Base-by-base conservation (phyloP, 345 rosid genomes). In the Diplotaxis tenuifolia region DNA sequence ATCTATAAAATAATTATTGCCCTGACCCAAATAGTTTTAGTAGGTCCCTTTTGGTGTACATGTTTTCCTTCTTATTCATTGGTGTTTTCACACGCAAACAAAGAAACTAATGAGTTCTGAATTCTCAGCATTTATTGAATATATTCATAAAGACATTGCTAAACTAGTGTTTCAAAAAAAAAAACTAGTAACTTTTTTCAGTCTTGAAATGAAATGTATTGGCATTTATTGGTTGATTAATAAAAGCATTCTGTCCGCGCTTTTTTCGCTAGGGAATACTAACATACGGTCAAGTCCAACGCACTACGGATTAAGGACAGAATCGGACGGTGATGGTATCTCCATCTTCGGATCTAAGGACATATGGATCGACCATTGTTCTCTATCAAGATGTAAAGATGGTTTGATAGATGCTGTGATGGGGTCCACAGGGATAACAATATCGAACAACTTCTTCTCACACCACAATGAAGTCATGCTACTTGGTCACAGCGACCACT, bases 391-490 rank as follows among this genome's bases (percentile, higher is more conserved):
- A 64, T 95, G 99, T 78, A 92, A 82, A 34, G 99, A 95, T n/a
- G 99, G 99, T 7, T 70, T 95, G 65, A 88, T 95, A 5, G 99
- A 95, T 67, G 99, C 96, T 0, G 86, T 95, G 59, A 92, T 95
- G 97, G 98, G 99, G 0, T 92, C 94, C 5, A 90, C 99, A 2
- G 96, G 87, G 54, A 92, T 95, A 54, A 95, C 99, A 1, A 88
- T 95, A 52, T 95, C 99, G 3, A 92, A 92, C 91, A 92, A 90
- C 78, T 88, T 67, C 71, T 88, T 95, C 70, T 95, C 96, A 59
- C 99, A 95, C 68, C 99, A 95, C 84, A 90, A 92, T 31, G 97
- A 95, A 75, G 99, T 95, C 78, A 95, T 95, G 98, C 80, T 95
- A 45, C 79, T 95, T 54, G 99, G 99, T 40, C 99, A 95, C 80